Conservation (phyloP, 2,329 filamentous ascomycete species). For the Nemania serpens region DNA sequence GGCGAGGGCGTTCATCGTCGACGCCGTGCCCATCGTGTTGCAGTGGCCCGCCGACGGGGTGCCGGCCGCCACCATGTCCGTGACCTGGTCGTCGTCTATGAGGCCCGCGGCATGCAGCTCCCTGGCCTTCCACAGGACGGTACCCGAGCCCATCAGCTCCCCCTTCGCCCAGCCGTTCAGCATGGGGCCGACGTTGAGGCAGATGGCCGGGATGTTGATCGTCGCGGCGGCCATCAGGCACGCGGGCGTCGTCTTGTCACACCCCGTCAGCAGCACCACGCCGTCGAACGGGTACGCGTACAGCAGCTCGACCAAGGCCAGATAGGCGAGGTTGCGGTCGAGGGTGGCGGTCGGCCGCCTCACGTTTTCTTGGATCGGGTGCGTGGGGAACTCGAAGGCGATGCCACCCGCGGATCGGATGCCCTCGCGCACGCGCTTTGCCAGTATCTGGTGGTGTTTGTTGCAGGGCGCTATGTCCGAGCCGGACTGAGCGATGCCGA, state of each 20-base stretch:
- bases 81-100: constrained; percentile 49
- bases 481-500: constrained; percentile 57
- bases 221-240: constrained; percentile 57
- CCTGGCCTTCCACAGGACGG: constrained; percentile 54
- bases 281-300: constrained; percentile 55
- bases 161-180: constrained; percentile 52
- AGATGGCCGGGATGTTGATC: constrained; percentile 56
- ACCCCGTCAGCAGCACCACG: constrained; percentile 55
- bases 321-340: constrained; percentile 55
- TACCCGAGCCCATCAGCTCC: constrained; percentile 50
- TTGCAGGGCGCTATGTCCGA: constrained; percentile 57
- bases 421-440: constrained; percentile 55
- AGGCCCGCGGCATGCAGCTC: constrained; percentile 53
- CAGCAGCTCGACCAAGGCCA: constrained; percentile 53
- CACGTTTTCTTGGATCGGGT: constrained; percentile 56
- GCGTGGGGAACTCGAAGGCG: constrained; percentile 56
- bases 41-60: constrained; percentile 49
- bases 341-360: constrained; percentile 54
- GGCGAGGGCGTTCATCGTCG: constrained; percentile 57
- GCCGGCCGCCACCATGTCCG: constrained; percentile 49
- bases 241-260: constrained; percentile 58
- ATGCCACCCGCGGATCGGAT: constrained; percentile 55
- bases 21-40: constrained; percentile 59
- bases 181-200: constrained; percentile 58
- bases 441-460: constrained; percentile 53